These are phyloP conservation scores for Capronia coronata DNA, from an alignment of 2,329 filamentous ascomycete species.

Conservation along the genomic window DNA sequence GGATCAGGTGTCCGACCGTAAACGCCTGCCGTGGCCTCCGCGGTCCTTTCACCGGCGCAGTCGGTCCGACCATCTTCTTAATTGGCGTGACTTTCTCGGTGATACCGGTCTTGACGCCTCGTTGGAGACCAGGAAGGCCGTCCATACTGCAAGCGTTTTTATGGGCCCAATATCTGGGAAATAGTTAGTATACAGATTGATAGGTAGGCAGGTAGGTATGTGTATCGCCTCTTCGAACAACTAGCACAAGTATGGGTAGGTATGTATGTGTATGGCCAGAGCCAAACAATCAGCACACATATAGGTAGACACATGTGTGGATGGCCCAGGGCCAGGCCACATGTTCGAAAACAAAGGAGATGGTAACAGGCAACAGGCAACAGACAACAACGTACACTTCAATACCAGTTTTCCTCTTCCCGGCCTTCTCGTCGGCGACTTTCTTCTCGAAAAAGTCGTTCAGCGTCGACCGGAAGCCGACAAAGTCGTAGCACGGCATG, in stretches of 20 bases:
- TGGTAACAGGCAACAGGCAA: not conserved
- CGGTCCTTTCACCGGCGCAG: slow-evolving; percentile 11
- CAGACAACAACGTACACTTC: slow-evolving; percentile 6
- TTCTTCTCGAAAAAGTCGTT: slow-evolving; percentile 27
- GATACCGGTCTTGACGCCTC: slow-evolving; percentile 18
- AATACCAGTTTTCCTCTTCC: slow-evolving; percentile 44
- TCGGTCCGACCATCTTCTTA: slow-evolving; percentile 28
- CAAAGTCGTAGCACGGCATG: slow-evolving; percentile 37
- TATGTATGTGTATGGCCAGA: no score
- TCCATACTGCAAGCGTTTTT: slow-evolving; percentile 55
- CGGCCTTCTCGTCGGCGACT: slow-evolving; percentile 35
- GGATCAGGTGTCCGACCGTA: slow-evolving; percentile 17
- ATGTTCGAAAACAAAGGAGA: no score
- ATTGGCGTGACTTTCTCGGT: slow-evolving; percentile 24
- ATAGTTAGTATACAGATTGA: no score
- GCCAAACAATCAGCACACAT: no score
- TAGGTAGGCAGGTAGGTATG: no score
- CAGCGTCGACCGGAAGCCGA: slow-evolving; percentile 22
- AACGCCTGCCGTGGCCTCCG: not conserved
- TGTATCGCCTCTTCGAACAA: no score
- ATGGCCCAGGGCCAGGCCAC: no score
- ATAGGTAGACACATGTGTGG: no score
- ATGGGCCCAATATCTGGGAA: slow-evolving; percentile 51
- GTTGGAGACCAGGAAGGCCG: slow-evolving; percentile 51
- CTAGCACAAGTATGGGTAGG: no score